Conservation (phyloP, 1,284 basidiomycete genomes). For the Mycena sp. region DNA sequence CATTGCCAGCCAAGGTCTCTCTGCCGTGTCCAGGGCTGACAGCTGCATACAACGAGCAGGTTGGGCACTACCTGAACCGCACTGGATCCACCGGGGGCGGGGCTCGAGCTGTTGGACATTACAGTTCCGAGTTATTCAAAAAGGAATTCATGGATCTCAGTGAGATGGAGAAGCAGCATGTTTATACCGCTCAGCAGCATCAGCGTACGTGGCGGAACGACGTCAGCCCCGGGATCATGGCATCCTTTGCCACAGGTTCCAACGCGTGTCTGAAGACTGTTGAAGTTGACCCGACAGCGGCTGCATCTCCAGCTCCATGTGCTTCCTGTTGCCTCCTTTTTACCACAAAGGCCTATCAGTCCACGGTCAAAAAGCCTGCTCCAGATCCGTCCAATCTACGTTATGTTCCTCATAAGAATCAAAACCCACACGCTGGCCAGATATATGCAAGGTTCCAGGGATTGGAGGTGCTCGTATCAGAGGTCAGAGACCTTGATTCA, state of each 20-base stretch:
- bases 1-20: background rate
- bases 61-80: background rate
- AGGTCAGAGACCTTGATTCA: background rate
- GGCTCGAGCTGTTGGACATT: background rate
- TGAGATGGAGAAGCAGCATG: background rate
- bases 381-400: background rate
- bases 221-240: background rate
- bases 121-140: background rate
- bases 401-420: background rate
- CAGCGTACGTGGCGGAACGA: constrained; percentile 5
- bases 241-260: no score
- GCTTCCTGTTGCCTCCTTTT: background rate
- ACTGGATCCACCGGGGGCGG: background rate
- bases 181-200: constrained; percentile 1
- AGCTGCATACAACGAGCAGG: no score
- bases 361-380: background rate
- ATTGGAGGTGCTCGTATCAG: background rate
- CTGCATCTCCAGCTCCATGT: background rate
- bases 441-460: background rate
- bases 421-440: background rate
- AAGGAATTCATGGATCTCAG: background rate
- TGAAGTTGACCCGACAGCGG: no score
- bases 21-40: constrained; percentile 4
- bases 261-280: no score
- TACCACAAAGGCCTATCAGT: background rate